phyloP scores from a whole-genome alignment of 805 yeast genomes.

The Metschnikowia koreensis region DNA sequence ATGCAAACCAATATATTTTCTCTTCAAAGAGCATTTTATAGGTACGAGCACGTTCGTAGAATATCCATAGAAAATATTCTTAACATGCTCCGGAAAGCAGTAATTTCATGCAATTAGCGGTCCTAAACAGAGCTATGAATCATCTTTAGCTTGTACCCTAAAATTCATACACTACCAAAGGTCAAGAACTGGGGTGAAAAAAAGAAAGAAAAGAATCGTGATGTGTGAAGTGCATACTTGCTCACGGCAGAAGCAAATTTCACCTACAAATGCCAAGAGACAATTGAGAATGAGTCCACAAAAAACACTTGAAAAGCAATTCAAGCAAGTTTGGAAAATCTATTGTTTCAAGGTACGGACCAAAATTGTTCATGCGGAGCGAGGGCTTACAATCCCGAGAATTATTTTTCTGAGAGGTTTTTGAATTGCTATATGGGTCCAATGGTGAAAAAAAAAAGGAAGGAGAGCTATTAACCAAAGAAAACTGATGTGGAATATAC shows the following conservation, averaged over 20 bases:
- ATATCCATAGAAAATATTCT: no score
- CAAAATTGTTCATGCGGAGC: background rate
- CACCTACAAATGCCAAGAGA: background rate
- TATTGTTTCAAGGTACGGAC: background rate
- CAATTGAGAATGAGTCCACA: background rate
- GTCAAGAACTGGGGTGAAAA: background rate
- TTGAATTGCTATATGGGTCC: background rate
- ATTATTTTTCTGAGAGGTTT: background rate
- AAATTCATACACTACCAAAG: no score
- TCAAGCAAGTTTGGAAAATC: background rate
- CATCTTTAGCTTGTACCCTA: no score
- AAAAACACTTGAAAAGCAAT: background rate
- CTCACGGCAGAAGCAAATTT: conserved; percentile 2
- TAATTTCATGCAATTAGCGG: no score
- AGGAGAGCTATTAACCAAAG: background rate
- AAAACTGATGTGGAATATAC: background rate
- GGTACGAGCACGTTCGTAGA: no score
- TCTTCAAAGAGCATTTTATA: no score
- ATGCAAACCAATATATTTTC: background rate
- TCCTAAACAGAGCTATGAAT: no score
- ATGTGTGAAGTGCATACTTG: background rate
- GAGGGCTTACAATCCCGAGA: conserved; percentile 2
- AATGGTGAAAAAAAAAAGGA: no score
- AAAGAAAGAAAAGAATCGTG: no score
- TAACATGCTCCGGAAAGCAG: no score